These are phyloP conservation scores for Wickerhamomyces pijperi DNA, from an alignment of 805 yeast species.

Conservation along the genomic window DNA sequence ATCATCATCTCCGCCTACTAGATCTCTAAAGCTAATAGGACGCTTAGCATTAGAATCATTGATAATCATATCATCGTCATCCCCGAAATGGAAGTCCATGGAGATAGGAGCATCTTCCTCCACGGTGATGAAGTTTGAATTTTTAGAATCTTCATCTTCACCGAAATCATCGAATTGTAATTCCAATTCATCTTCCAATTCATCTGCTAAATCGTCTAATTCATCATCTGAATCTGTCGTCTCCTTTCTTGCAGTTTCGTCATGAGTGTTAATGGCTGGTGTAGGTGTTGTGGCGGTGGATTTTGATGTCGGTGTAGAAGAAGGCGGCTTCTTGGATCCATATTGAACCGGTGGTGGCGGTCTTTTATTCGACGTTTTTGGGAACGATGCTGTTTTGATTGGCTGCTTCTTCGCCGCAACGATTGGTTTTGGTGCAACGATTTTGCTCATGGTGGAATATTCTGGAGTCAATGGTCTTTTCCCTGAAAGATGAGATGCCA, in stretches of 20 bases:
- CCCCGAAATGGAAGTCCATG: not conserved
- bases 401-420: not conserved
- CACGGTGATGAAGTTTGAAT: conserved; percentile 1
- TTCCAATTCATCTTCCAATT: conserved; percentile 17
- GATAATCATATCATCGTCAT: not conserved
- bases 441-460: no score
- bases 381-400: conserved; percentile 5
- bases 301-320: conserved; percentile 7
- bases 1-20: conserved; percentile 11
- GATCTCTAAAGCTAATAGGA: conserved; percentile 16
- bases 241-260: not conserved
- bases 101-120: conserved; percentile 3
- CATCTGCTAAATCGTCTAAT: conserved; percentile 14
- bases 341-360: conserved; percentile 4
- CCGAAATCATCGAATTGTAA: conserved; percentile 7
- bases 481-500: conserved; percentile 4
- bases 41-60: conserved; percentile 2
- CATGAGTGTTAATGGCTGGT: not conserved
- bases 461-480: conserved; percentile 1
- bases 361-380: not conserved
- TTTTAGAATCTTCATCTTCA: not conserved
- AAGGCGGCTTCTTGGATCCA: conserved; percentile 12
- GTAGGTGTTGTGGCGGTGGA: conserved; percentile 8
- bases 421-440: conserved; percentile 2
- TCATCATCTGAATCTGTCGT: conserved; percentile 1